Conservation (phyloP, 2,329 filamentous ascomycete species). For the Lachnellula occidentalis region DNA sequence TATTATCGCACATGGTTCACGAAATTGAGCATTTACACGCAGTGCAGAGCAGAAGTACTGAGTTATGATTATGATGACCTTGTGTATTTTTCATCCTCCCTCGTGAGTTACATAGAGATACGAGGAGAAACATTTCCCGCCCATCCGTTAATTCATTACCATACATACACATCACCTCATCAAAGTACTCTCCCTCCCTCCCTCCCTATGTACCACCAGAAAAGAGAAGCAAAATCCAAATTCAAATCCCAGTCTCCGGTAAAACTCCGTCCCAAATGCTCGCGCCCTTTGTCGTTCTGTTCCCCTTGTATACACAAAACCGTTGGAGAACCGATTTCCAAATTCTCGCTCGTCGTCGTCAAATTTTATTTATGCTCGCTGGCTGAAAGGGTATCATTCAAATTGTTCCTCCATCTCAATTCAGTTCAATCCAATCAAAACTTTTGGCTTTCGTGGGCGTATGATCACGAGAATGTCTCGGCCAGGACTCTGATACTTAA, state of each 20-base stretch:
- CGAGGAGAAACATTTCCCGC: background rate
- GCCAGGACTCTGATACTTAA: conserved; percentile 80
- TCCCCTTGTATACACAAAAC: conserved; percentile 20
- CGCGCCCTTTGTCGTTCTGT: background rate
- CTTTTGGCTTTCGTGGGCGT: conserved; percentile 3
- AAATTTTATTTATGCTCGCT: conserved; percentile 23
- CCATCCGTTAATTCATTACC: conserved; percentile 1
- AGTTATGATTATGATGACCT: background rate
- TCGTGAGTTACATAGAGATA: conserved; percentile 9
- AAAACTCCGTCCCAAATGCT: conserved; percentile 23
- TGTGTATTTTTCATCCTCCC: conserved; percentile 1
- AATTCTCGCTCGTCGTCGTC: conserved; percentile 6
- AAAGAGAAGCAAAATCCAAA: conserved; percentile 8
- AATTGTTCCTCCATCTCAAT: conserved; percentile 3
- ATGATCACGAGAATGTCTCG: conserved; percentile 37
- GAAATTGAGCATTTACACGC: background rate
- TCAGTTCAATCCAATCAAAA: background rate
- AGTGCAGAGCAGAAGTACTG: background rate
- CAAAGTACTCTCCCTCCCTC: conserved; percentile 1
- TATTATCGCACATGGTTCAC: background rate
- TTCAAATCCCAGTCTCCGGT: conserved; percentile 3
- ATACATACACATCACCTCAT: conserved; percentile 9
- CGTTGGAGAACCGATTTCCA: background rate
- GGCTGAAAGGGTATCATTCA: conserved; percentile 19
- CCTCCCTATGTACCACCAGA: background rate